Evolutionary conservation across 2,329 filamentous ascomycete species (phyloP), one percentile per base, ranked within the genome.

Genomic region (Akanthomyces dipterigenus): DNA sequence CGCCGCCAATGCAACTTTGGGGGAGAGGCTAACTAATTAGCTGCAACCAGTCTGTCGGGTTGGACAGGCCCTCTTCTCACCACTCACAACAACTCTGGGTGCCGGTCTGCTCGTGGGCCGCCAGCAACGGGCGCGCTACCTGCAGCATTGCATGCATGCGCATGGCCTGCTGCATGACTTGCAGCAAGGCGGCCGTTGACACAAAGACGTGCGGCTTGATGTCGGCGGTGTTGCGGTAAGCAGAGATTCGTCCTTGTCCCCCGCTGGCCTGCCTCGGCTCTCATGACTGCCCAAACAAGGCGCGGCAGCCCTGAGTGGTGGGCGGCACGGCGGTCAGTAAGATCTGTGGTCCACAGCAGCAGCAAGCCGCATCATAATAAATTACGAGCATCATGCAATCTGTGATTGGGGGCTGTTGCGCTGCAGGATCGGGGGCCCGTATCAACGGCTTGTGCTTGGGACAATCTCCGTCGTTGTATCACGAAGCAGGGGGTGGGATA

Each of bases 1-100:
- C 38, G 31, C 36, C 55, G 55, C 45, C 55, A 58, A 58, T 58
- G 55, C 55, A 58, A 50, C 55, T 45, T 43, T 22, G 50, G 50
- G 22, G 24, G 36, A 4, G 14, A 56, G 16, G 42, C 54, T 56
- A n/a, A n/a, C n/a, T n/a, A n/a, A n/a, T n/a, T n/a, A 40, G 20
- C 28, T 57, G 55, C 55, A 20, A 48, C 55, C 55, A 50, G 31
- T 38, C 45, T 50, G 22, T 58, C 55, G 55, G 55, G 45, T 40
- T 58, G 22, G 42, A 8, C 31, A 51, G 46, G 46, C 46, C 46
- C 24, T 5, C 12, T 28, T 49, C 46, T 34, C 49, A 38, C 54
- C 42, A 56, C 16, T 56, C 42, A 56, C 42, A 28, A 45, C 26
- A 28, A 45, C 26, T 26, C 14, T 34, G 26, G 46, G 18, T 11